phyloP scores from a whole-genome alignment of 305 asterid species.

The Fraxinus dipetala region DNA sequence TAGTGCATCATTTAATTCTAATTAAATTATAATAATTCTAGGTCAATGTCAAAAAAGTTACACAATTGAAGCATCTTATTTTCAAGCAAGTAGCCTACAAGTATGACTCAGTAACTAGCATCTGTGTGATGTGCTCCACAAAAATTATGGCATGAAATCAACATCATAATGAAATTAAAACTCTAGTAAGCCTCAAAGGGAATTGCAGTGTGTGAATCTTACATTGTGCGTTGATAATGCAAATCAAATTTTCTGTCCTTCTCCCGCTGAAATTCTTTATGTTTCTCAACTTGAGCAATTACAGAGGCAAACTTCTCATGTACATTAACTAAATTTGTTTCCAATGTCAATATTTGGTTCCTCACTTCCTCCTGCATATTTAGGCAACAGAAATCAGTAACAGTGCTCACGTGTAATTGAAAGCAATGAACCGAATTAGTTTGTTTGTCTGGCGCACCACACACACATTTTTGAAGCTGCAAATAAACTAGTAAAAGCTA shows the following conservation, averaged over 20 bases:
- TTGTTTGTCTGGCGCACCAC: not conserved
- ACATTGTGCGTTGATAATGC: conserved; percentile 80
- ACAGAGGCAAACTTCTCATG: conserved; percentile 46
- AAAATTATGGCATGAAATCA: not conserved
- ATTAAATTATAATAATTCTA: not conserved
- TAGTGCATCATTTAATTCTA: not conserved
- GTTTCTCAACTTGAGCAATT: conserved; percentile 40
- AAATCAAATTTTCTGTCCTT: conserved; percentile 63
- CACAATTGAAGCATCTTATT: not conserved
- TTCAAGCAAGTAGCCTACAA: not conserved
- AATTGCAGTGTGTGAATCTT: conserved; percentile 28
- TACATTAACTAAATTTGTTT: conserved; percentile 49
- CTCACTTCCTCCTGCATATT: conserved; percentile 71
- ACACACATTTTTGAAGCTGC: not conserved
- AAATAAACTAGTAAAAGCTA: not conserved
- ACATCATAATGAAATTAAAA: not conserved
- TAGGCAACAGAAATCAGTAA: conserved; percentile 24
- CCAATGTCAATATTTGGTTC: conserved; percentile 57
- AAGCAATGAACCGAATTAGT: not conserved
- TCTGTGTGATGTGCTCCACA: not conserved
- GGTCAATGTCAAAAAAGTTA: not conserved
- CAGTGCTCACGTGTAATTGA: not conserved
- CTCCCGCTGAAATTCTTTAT: conserved; percentile 53
- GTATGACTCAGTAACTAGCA: not conserved
- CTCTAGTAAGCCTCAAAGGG: not conserved